A percentile compares a stretch with the other conserved stretches of the same genome.
These are phyloP conservation scores for Cadophora sp. DNA, from an alignment of 2,329 filamentous ascomycete genomes.

Conservation along the genomic window DNA sequence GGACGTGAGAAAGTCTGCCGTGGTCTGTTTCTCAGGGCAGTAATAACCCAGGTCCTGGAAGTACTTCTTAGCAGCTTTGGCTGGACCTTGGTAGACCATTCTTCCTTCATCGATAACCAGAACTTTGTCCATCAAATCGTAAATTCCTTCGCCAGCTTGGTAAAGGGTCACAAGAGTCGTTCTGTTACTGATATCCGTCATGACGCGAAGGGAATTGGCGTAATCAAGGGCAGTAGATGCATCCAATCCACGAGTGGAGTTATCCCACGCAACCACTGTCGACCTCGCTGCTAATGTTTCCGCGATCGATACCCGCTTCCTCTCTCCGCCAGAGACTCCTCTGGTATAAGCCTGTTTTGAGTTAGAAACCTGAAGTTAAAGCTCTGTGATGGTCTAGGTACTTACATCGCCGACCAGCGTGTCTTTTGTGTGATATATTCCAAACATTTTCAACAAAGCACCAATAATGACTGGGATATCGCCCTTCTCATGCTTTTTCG, in stretches of 20 bases:
- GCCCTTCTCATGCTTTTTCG: constrained; percentile 67
- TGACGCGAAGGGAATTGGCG: constrained; percentile 70
- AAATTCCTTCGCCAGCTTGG: constrained; percentile 73
- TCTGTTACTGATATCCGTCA: constrained; percentile 77
- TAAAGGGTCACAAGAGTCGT: constrained; percentile 73
- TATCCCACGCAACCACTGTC: constrained; percentile 79
- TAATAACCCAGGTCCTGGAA: constrained; percentile 69
- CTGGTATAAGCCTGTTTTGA: constrained; percentile 55
- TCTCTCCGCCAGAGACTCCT: constrained; percentile 79
- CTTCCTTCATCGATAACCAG: constrained; percentile 76
- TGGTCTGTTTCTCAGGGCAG: constrained; percentile 64
- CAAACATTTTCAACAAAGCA: constrained; percentile 78
- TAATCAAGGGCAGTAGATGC: constrained; percentile 81
- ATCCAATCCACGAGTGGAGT: constrained; percentile 78
- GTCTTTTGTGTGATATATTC: constrained; percentile 76
- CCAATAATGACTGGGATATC: constrained; percentile 74
- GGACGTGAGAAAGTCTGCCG: constrained; percentile 78
- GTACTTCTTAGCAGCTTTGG: constrained; percentile 67
- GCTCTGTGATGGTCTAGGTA: constrained; percentile 47
- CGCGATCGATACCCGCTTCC: constrained; percentile 80
- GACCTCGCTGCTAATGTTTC: constrained; percentile 78
- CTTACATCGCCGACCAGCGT: constrained; percentile 73
- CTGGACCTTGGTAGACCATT: constrained; percentile 69
- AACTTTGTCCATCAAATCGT: constrained; percentile 80
- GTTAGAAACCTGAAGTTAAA: constrained; percentile 11